These are phyloP conservation scores for Scedosporium aurantiacum DNA, from an alignment of 2,329 filamentous ascomycete genomes.

Conservation along the genomic window DNA sequence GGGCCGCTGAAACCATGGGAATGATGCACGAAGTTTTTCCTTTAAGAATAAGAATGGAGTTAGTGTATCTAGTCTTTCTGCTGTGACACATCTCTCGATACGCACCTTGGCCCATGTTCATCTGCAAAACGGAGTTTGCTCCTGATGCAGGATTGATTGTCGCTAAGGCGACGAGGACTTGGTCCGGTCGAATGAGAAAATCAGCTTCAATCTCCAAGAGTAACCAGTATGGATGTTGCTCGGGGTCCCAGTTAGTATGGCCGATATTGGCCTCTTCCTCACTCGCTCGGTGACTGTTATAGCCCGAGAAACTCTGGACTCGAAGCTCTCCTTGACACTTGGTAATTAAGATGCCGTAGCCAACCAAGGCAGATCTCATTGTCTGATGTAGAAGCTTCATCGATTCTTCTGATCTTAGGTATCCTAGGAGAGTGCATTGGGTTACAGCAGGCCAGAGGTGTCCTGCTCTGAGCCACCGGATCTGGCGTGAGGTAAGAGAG, in stretches of 20 bases:
- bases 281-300: background rate
- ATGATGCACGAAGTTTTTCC: constrained; percentile 48
- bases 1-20: constrained; percentile 34
- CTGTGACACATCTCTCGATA: background rate
- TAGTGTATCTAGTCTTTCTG: constrained; percentile 1
- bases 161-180: constrained; percentile 50
- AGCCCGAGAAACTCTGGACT: background rate
- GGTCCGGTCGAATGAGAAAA: constrained; percentile 48
- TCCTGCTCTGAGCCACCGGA: constrained; percentile 28
- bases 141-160: constrained; percentile 43
- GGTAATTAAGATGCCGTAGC: constrained; percentile 20
- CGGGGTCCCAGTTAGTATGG: constrained; percentile 47
- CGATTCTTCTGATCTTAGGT: constrained; percentile 22
- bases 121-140: constrained; percentile 49
- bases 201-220: constrained; percentile 56
- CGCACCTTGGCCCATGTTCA: constrained; percentile 55
- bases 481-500: constrained; percentile 9
- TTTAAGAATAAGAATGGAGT: constrained; percentile 14
- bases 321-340: background rate
- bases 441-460: constrained; percentile 36
- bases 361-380: constrained; percentile 20
- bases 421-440: constrained; percentile 30
- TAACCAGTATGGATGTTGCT: constrained; percentile 48
- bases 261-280: constrained; percentile 19
- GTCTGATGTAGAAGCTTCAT: background rate